These are phyloP conservation scores for Arthrinium phaeospermum DNA, from an alignment of 2,329 filamentous ascomycete species.

Conservation along the genomic window DNA sequence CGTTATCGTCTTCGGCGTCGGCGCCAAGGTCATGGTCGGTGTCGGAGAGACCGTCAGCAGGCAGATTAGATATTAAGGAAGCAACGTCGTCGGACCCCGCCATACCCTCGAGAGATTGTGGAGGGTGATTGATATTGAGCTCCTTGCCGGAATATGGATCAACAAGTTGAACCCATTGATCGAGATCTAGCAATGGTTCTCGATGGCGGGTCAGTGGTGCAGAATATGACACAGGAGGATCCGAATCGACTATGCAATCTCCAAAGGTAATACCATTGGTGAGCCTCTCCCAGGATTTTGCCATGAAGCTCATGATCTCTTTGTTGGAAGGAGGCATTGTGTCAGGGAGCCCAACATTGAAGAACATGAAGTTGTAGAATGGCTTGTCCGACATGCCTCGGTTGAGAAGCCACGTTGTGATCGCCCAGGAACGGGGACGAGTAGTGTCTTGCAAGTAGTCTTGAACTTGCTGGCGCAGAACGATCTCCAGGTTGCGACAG, in stretches of 20 bases:
- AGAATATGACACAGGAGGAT: constrained; percentile 2
- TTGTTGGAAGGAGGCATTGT: neutral
- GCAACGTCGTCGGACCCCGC: neutral
- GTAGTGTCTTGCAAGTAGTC: neutral
- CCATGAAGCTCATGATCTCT: constrained; percentile 9
- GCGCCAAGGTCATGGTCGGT: neutral
- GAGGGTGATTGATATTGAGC: neutral
- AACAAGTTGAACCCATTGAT: constrained; percentile 6
- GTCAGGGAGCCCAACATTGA: neutral
- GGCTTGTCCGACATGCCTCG: neutral
- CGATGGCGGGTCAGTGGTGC: neutral
- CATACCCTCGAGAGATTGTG: neutral
- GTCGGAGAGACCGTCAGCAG: neutral
- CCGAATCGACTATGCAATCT: constrained; percentile 13
- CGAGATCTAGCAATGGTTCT: neutral
- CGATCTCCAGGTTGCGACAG: neutral
- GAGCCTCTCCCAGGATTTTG: neutral
- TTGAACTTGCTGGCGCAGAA: neutral
- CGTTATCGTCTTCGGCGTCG: neutral
- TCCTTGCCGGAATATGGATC: neutral
- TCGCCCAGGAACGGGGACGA: neutral
- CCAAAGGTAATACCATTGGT: neutral
- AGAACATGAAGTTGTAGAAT: neutral
- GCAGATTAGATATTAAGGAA: neutral
- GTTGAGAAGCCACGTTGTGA: neutral